Base-by-base conservation (phyloP, 495 filamentous ascomycete species). In the Rhypophila decipiens region DNA sequence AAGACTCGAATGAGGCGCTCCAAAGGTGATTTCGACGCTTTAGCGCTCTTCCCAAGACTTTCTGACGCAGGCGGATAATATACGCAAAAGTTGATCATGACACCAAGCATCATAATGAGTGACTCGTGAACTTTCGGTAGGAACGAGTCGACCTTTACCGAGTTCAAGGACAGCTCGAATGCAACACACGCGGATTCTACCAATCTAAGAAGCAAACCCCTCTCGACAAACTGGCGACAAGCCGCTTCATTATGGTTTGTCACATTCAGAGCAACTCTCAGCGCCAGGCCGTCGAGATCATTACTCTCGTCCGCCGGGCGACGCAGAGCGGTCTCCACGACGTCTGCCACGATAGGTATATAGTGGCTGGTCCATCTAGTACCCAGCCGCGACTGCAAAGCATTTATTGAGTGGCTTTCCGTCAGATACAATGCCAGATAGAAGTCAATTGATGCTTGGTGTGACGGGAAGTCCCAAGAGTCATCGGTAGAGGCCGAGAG, bases 41-140 rank as follows among this genome's bases (percentile, higher is more conserved):
- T 56, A 38, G 18, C 58, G 11, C 51, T 51, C 40, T 58, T 59
- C 24, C 65, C 68, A 39, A 73, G 58, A 18, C 55, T 51, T 27
- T 63, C 56, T 10, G 63, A 69, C 10, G 80, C 78, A 31, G 62
- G 56, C 27, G 81, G 70, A 44, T 80, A 86, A 53, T 84, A 81
- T 57, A 96, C 91, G 15, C 84, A 82, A 50, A 97, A 75, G 59
- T 98, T 98, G 57, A 93, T 95, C 60, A 95, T 78, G 44, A 85
- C 80, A 0, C 90, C 94, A 27, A 96, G 67, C 37, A 84, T 77
- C 46, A 96, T 72, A 41, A 96, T 82, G 17, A 95, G 75, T 19
- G 75, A 74, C 50, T 96, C 85, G 19, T 90, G 64, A 1, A 68
- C 61, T 20, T 64, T 62, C 4, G 66, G 58, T 17, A 62, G 52